These are phyloP conservation scores for Xylaria cubensis DNA, from an alignment of 495 filamentous ascomycete genomes.

Conservation along the genomic window DNA sequence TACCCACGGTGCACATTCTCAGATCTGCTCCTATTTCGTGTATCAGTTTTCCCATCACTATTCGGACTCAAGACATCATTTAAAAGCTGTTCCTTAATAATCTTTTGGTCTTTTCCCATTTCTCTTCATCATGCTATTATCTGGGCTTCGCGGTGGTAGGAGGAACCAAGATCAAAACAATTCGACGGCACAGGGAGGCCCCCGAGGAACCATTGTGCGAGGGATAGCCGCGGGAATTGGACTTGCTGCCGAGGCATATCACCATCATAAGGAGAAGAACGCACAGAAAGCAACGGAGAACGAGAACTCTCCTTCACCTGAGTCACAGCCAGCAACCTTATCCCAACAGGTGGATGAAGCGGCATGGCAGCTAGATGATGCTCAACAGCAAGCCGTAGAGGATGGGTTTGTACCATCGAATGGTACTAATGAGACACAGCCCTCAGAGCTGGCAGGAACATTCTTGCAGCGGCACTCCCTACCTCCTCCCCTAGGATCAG, in stretches of 20 bases:
- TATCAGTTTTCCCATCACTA: no score
- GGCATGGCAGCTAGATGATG: conserved; percentile 61
- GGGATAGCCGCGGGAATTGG: conserved; percentile 53
- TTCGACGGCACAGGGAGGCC: background rate
- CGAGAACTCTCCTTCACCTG: conserved; percentile 28
- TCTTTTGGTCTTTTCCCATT: background rate
- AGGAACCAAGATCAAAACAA: background rate
- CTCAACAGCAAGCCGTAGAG: conserved; percentile 42
- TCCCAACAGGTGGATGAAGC: conserved; percentile 47
- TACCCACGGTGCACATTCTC: no score
- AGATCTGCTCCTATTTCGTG: no score
- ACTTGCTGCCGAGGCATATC: conserved; percentile 45
- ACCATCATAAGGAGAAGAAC: conserved; percentile 42
- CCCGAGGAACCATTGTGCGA: conserved; percentile 2
- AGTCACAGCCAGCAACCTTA: conserved; percentile 32
- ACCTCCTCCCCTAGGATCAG: background rate
- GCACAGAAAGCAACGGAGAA: conserved; percentile 43
- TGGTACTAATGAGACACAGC: background rate
- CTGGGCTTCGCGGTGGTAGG: conserved; percentile 7
- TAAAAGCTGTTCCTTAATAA: no score
- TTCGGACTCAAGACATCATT: no score
- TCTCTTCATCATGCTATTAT: conserved; percentile 3
- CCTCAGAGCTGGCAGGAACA: background rate
- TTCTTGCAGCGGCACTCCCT: conserved; percentile 3
- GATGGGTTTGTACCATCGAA: background rate